Evolutionary conservation across 1,284 basidiomycete species (phyloP), one percentile per base, ranked within the genome.

Genomic region (Ceratobasidium sp.): DNA sequence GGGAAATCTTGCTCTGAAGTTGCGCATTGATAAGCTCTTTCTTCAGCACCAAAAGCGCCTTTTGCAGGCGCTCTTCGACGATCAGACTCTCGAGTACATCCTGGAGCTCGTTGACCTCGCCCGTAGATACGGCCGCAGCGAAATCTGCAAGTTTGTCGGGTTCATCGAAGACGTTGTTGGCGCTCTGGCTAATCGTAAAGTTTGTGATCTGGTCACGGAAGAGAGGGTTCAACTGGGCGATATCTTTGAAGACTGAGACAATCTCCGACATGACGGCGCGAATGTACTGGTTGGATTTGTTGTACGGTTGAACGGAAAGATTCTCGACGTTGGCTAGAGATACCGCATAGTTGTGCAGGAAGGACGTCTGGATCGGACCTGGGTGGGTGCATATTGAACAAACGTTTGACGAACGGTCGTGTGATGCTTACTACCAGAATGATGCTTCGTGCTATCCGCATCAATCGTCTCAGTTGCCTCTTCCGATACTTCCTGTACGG

Each of bases 181-280:
- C 94, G 65, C 95, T 92, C 84, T 98, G 96, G 82, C 94, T 95
- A 84, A 98, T 97, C 26, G 93, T 95, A 84, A 98, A 99, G 84
- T 97, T 97, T 80, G 95, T 95, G 80, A 97, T 98, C 84, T 99
- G 97, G 85, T 99, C 97, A 68, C 97, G 93, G 91, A 99, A 99
- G 78, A 99, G 90, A 0, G 97, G 96, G 85, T 98, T 98, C 71
- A 99, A 89, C 83, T 97, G 95, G 0, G 97, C 97, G 79, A 99
- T 98, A 83, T 99, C 97, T 87, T 99, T 99, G 90, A 99, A 99
- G 42, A 98, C 96, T 63, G 94, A 94, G 79, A 99, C 95, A 78
- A 99, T 94, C 85, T 99, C 97, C 71, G 93, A 92, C 91, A 97
- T 97, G 86, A 98, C 94, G 2, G 97, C 97, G 42, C 96, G 93